Percentiles rank a stretch among this genome's conserved stretches.
phyloP scores from a whole-genome alignment of 805 yeast genomes.

The Ogataea trehalophila region DNA sequence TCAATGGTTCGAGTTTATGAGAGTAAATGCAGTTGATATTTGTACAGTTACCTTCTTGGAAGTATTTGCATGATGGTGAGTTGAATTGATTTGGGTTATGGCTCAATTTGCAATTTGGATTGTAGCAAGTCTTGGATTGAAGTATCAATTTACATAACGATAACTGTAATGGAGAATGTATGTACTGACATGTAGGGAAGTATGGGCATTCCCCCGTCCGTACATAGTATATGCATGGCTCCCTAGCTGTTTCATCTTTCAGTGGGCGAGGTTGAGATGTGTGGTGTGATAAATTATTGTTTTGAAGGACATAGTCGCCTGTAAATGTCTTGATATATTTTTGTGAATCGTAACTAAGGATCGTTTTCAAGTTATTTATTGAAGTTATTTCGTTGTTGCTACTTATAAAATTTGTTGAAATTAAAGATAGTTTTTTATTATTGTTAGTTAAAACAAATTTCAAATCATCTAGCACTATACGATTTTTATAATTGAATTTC shows the following conservation, averaged over 20 bases:
- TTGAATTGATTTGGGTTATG: slow-evolving; percentile 59
- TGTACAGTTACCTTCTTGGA: slow-evolving; percentile 41
- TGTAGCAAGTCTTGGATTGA: slow-evolving; percentile 38
- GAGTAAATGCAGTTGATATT: slow-evolving; percentile 47
- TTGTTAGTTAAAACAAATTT: slow-evolving; percentile 38
- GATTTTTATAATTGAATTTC: slow-evolving; percentile 41
- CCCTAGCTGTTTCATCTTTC: neutral
- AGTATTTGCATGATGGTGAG: slow-evolving; percentile 54
- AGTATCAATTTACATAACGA: slow-evolving; percentile 34
- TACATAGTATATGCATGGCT: slow-evolving; percentile 27
- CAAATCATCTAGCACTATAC: slow-evolving; percentile 37
- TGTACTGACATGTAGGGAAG: no score
- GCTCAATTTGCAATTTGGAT: slow-evolving; percentile 46
- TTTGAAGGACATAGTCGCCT: slow-evolving; percentile 22
- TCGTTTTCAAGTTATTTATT: slow-evolving; percentile 18
- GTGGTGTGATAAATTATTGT: slow-evolving; percentile 1
- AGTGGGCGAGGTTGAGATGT: neutral
- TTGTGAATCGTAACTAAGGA: slow-evolving; percentile 10
- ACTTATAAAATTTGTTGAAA: slow-evolving; percentile 23
- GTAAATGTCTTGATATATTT: slow-evolving; percentile 18
- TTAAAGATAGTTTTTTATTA: slow-evolving; percentile 38
- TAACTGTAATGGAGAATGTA: slow-evolving; percentile 45
- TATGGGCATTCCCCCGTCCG: slow-evolving; percentile 44
- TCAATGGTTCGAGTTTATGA: slow-evolving; percentile 36
- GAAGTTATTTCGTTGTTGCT: slow-evolving; percentile 9